Evolutionary conservation across 2,329 filamentous ascomycete species (phyloP).

Genomic region (Trichoderma afroharzianum): DNA sequence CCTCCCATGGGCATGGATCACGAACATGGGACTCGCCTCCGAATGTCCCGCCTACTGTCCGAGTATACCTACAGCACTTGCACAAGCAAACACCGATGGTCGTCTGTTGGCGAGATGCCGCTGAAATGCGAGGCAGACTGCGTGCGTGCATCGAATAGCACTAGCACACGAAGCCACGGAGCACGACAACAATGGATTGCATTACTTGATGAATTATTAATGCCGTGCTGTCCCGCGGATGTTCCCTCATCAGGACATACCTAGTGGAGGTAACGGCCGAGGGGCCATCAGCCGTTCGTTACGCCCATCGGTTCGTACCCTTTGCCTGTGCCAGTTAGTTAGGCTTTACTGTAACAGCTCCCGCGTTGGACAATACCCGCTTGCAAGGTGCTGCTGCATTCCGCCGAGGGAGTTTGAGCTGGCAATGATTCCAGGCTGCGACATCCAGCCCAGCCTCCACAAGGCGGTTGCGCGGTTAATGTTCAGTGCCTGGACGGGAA

Average conservation of each 20-base stretch:
- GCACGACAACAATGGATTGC: neutral
- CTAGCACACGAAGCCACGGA: neutral
- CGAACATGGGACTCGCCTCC: neutral
- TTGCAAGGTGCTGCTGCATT: neutral
- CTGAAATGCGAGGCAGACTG: neutral
- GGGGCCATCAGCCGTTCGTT: neutral
- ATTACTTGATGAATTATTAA: neutral
- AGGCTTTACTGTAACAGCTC: neutral
- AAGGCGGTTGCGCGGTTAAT: neutral
- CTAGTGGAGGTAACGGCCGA: neutral
- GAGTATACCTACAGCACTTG: neutral
- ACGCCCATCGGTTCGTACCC: neutral
- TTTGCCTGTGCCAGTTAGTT: neutral
- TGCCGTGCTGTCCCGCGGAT: neutral
- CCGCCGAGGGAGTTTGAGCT: neutral
- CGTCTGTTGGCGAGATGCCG: neutral
- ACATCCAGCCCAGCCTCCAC: neutral
- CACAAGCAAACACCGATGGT: neutral
- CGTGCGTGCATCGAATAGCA: neutral
- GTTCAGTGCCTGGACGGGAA: neutral
- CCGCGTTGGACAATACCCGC: neutral
- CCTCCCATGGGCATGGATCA: neutral
- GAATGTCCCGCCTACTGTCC: neutral
- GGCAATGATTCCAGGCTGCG: neutral
- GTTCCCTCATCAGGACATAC: neutral